phyloP scores from a whole-genome alignment of 1,284 basidiomycete species.

The Leccinum huronense region DNA sequence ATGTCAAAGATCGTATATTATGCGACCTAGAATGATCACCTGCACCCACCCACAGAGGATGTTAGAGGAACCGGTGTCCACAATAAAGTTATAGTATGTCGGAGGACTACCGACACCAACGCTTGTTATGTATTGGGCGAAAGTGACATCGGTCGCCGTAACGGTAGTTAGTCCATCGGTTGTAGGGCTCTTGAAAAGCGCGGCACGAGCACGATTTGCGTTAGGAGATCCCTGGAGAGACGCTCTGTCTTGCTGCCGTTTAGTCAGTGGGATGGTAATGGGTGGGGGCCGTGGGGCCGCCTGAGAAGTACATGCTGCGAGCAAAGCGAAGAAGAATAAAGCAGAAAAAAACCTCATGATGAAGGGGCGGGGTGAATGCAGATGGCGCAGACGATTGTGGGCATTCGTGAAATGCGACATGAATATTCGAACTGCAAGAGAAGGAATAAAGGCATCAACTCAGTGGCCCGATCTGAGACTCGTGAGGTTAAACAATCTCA shows the following conservation, averaged over 20 bases:
- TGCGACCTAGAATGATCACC: background rate
- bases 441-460: background rate
- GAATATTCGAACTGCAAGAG: background rate
- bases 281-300: background rate
- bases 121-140: constrained; percentile 20
- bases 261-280: background rate
- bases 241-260: background rate
- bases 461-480: background rate
- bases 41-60: constrained; percentile 31
- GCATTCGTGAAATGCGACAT: background rate
- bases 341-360: background rate
- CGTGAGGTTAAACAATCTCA: background rate
- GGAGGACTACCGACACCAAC: constrained; percentile 28
- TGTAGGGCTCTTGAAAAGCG: background rate
- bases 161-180: constrained; percentile 6
- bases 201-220: constrained; percentile 18
- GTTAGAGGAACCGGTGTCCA: constrained; percentile 37
- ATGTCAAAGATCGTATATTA: background rate
- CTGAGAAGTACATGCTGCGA: background rate
- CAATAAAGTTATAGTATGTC: constrained; percentile 24
- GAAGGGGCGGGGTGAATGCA: background rate
- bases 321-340: background rate
- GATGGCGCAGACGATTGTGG: background rate
- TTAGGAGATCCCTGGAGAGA: background rate
- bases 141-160: constrained; percentile 18